These are phyloP conservation scores for Phaseolus lunatus DNA, from an alignment of 306 rosid species.

Conservation along the genomic window DNA sequence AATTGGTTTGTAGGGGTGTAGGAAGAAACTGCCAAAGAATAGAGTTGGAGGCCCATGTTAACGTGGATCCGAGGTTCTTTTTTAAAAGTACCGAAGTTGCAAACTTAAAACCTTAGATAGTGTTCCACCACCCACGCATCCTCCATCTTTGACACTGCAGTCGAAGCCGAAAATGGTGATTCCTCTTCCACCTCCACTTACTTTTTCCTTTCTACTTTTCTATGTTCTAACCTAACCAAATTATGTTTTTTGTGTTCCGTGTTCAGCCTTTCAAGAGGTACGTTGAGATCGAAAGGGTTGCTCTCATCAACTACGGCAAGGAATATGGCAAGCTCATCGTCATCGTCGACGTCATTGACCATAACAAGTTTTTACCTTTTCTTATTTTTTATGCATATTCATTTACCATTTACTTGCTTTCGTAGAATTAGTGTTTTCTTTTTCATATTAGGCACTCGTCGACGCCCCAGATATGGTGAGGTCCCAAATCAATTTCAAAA, in stretches of 20 bases:
- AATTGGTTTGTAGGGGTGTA: too few relatives aligned
- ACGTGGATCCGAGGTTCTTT: background rate
- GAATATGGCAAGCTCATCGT: slow-evolving; percentile 93
- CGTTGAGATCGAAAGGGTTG: slow-evolving; percentile 95
- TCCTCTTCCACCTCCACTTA: background rate
- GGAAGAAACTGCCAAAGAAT: too few relatives aligned
- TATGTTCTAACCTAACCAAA: background rate
- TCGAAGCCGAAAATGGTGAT: slow-evolving; percentile 42
- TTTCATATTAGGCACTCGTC: slow-evolving; percentile 73
- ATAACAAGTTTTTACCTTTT: slow-evolving; percentile 48
- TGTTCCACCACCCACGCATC: background rate
- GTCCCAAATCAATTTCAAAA: slow-evolving; percentile 82
- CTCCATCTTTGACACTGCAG: slow-evolving; percentile 8
- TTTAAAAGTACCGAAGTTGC: background rate
- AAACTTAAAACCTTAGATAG: slow-evolving; percentile 34
- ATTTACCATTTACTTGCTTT: background rate
- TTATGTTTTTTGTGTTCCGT: background rate
- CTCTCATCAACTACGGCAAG: slow-evolving; percentile 85
- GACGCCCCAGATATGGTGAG: slow-evolving; percentile 95
- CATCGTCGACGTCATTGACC: slow-evolving; percentile 92
- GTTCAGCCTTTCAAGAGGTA: slow-evolving; percentile 90
- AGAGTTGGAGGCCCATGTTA: background rate
- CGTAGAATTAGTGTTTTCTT: background rate
- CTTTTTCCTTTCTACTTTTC: background rate
- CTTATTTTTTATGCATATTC: background rate